Evolutionary conservation across 1,284 basidiomycete species (phyloP), one percentile per base, ranked within the genome.

Genomic region (Volvariella surrecta): DNA sequence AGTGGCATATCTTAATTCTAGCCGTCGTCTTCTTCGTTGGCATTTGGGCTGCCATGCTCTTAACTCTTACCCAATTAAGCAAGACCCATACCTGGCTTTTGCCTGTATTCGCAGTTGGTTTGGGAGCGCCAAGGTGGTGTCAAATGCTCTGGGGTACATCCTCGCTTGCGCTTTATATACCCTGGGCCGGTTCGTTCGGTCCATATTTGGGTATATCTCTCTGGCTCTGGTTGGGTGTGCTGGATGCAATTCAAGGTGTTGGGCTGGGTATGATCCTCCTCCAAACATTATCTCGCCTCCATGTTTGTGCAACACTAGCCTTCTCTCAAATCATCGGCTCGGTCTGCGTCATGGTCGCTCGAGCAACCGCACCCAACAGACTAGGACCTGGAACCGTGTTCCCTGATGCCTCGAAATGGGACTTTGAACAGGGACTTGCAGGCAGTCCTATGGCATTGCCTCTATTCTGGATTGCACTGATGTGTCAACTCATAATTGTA

Each of bases 11-110:
- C 40, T 66, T 89, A 17, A 59, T 93, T 18, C 81, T 94, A 48
- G 74, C 94, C 58, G 60, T 84, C 54, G 58, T 72, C 19, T 95
- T 95, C 76, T 95, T 95, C 65, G 63, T 94, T 48, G 78, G 77
- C 45, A 75, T 94, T 40, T 95, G 91, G 91, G 86, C 72, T 10
- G 54, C 76, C 9, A 67, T 89, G 62, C 68, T 95, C 59, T 60
- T 73, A 44, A 66, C 90, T 43, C 70, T 95, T 55, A 94, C 88
- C 13, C 73, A 82, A 54, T 82, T 92, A 63, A 88, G 86, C 56
- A 94, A 92, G 65, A 88, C 87, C 3, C 91, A 95, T 59, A 93
- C 91, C 9, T 95, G 91, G 91, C 68, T 95, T 13, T 66, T 95
- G 39, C 89, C 91, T 44, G 88, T 95, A 13, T 95, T 95, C 54